phyloP scores from a whole-genome alignment of 345 rosid genomes.

The Trapa bicornis region DNA sequence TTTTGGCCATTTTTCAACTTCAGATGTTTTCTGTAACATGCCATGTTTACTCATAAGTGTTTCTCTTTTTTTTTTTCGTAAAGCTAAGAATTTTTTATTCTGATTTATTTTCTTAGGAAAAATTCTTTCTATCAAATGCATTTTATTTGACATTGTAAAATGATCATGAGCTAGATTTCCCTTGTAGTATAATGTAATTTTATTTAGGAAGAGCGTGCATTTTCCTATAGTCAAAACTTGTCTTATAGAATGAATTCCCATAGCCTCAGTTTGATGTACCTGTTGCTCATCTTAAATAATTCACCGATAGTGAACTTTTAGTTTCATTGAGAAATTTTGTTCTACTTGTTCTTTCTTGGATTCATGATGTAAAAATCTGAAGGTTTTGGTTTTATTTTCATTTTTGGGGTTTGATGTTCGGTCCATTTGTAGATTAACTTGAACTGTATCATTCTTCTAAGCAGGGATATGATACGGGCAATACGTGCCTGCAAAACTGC shows the following conservation, averaged over 20 bases:
- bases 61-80: not conserved
- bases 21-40: too few species aligned
- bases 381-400: not conserved
- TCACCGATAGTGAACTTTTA: not conserved
- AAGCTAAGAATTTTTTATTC: not conserved
- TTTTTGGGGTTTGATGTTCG: not conserved
- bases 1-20: too few species aligned
- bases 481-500: conserved; percentile 99
- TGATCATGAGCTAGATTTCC: not conserved
- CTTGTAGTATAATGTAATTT: not conserved
- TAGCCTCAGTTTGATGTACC: not conserved
- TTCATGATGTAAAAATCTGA: not conserved
- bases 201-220: not conserved
- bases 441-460: conserved; percentile 9
- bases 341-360: not conserved
- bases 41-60: not conserved
- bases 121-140: not conserved
- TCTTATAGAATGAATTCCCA: not conserved
- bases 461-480: conserved; percentile 98
- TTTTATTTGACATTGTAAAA: not conserved
- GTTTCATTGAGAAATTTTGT: not conserved
- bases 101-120: too few species aligned
- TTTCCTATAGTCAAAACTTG: not conserved
- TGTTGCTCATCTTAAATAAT: not conserved
- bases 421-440: not conserved